These are phyloP conservation scores for Backusella mclennaniae DNA, from an alignment of 192 early-diverging fungal genomes.

Conservation along the genomic window DNA sequence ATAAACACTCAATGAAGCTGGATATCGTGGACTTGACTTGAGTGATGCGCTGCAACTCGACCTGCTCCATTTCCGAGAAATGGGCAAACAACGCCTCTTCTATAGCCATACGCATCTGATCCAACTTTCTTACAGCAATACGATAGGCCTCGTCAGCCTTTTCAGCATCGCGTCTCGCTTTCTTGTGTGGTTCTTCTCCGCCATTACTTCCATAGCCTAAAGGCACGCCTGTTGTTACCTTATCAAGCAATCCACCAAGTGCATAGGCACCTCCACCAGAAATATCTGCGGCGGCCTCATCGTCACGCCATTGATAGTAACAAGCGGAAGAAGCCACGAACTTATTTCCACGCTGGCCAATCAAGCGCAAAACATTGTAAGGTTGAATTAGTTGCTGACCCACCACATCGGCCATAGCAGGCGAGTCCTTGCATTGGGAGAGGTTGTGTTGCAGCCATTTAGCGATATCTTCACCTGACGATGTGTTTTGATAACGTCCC, in stretches of 20 bases:
- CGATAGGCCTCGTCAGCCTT: slow-evolving; percentile 66
- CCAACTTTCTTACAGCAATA: slow-evolving; percentile 60
- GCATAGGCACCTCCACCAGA: background rate
- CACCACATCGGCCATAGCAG: slow-evolving; percentile 61
- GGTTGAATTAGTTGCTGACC: slow-evolving; percentile 68
- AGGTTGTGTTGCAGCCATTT: slow-evolving; percentile 72
- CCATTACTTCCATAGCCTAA: too few species aligned
- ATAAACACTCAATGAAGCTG: slow-evolving; percentile 47
- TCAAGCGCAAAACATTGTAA: slow-evolving; percentile 57
- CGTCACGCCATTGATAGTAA: slow-evolving; percentile 72
- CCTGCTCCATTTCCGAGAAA: slow-evolving; percentile 48
- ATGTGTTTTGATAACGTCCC: slow-evolving; percentile 60
- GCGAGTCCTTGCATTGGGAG: slow-evolving; percentile 53
- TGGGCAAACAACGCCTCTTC: slow-evolving; percentile 67
- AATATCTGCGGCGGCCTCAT: slow-evolving; percentile 37
- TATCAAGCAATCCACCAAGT: slow-evolving; percentile 22
- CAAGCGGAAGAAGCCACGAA: slow-evolving; percentile 59
- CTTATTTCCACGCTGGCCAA: slow-evolving; percentile 67
- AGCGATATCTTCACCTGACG: slow-evolving; percentile 65
- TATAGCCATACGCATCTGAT: slow-evolving; percentile 63
- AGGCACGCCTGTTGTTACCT: slow-evolving; percentile 1
- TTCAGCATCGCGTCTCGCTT: slow-evolving; percentile 58
- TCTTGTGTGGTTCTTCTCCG: slow-evolving; percentile 45
- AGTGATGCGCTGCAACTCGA: slow-evolving; percentile 46
- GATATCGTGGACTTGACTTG: slow-evolving; percentile 36